Base-by-base conservation (phyloP, 2,329 filamentous ascomycete species). In the Trichoderma afroharzianum region DNA sequence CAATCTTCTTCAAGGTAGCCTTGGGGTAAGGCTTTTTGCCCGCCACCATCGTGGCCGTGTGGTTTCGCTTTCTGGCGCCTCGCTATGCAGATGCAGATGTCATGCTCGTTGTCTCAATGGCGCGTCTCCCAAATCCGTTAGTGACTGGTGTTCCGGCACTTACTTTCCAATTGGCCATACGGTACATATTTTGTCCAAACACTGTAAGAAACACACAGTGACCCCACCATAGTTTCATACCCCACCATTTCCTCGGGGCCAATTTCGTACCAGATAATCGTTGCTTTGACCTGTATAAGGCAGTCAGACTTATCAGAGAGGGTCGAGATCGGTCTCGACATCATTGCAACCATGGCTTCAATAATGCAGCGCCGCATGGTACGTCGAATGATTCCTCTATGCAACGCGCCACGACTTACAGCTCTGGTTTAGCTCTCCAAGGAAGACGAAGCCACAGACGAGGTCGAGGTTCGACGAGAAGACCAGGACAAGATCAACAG, bases 401-500 rank as follows among this genome's bases (percentile, higher is more conserved):
- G 15, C 39, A 36, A 15, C 9, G 21, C 15, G 57, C 67, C 43
- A 24, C 30, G 4, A 43, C 67, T 69, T 30, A 69, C 67, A 53
- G 28, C 15, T n/a, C 39, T 36, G 32, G 58, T 21, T 28, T 79
- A 98, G 96, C 92, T 99, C 76, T 94, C 93, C 59, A 97, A 94
- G 80, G 95, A 97, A 81, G 95, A 98, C 78, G 96, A 99, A 83
- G 91, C 90, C 72, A 86, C 90, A 24, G 88, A 89, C 73, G 96
- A 99, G 80, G 92, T 94, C 77, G 93, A 98, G 82, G 96, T 99
- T 72, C 93, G 96, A 73, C 92, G 95, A 78, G 95, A 98, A 81
- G 96, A 99, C 81, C 96, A 99, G 82, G 95, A 98, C 84, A 97
- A 96, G 84, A 99, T 99, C 89, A 99, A 99, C 84, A 92, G 91